Conservation (phyloP, 2,329 filamentous ascomycete genomes). For the Macrophomina phaseolina region DNA sequence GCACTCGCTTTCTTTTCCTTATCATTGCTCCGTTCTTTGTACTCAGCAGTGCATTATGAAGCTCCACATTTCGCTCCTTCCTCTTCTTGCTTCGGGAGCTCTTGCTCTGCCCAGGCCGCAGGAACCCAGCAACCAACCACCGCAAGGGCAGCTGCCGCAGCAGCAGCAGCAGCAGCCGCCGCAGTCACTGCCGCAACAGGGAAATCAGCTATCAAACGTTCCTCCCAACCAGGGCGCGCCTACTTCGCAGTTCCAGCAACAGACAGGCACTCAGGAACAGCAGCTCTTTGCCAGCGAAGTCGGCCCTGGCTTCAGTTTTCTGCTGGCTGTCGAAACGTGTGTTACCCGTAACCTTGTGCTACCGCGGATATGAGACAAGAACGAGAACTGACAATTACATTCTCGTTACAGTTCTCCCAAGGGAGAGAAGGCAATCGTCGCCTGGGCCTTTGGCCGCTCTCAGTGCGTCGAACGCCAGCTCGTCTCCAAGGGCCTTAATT, state of each 20-base stretch:
- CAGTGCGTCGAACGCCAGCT: constrained; percentile 14
- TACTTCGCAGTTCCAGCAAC: too few relatives aligned
- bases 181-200: too few relatives aligned
- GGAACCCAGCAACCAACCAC: neutral
- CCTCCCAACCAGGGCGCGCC: neutral
- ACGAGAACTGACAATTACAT: neutral
- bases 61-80: neutral
- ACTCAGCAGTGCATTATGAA: neutral
- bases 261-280: neutral
- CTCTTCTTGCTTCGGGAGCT: neutral
- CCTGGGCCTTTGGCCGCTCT: constrained; percentile 2
- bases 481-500: constrained; percentile 4
- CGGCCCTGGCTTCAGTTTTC: neutral
- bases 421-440: constrained; percentile 2
- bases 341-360: neutral
- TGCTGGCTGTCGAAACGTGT: constrained; percentile 1
- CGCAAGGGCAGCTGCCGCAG: too few relatives aligned
- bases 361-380: too few relatives aligned
- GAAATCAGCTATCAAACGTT: too few relatives aligned
- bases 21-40: neutral
- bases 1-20: neutral
- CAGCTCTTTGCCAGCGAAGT: neutral
- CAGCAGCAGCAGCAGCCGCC: too few relatives aligned
- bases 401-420: neutral
- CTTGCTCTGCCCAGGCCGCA: constrained; percentile 5